Percentiles rank a stretch among this genome's conserved stretches.
These are phyloP conservation scores for Fusarium sp. DNA, from an alignment of 2,329 filamentous ascomycete species.

Conservation along the genomic window DNA sequence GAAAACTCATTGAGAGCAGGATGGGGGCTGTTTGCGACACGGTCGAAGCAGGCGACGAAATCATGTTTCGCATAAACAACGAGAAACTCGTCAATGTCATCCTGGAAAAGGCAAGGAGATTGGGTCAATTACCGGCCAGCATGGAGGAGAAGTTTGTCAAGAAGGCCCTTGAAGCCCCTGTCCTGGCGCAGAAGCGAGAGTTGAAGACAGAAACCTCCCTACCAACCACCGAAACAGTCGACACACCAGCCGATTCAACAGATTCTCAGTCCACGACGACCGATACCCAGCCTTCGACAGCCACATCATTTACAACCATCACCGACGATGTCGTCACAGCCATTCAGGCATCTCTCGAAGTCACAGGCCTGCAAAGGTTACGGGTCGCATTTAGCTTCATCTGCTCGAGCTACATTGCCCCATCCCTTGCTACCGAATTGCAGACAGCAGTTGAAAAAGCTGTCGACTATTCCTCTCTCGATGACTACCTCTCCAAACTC, in stretches of 20 bases:
- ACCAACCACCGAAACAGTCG: slow-evolving; percentile 11
- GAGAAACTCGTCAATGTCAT: slow-evolving; percentile 76
- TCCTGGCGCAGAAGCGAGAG: slow-evolving; percentile 75
- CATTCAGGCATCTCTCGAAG: slow-evolving; percentile 59
- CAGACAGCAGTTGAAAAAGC: slow-evolving; percentile 52
- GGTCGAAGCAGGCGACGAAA: slow-evolving; percentile 85
- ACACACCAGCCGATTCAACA: slow-evolving; percentile 40
- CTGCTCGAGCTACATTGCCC: slow-evolving; percentile 68
- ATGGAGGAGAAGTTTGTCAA: slow-evolving; percentile 89
- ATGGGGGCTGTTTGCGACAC: slow-evolving; percentile 82
- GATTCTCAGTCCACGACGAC: slow-evolving; percentile 59
- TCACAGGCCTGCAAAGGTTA: slow-evolving; percentile 71
- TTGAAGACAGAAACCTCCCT: slow-evolving; percentile 46
- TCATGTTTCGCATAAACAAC: slow-evolving; percentile 84
- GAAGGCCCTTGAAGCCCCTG: slow-evolving; percentile 79
- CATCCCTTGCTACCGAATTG: slow-evolving; percentile 56
- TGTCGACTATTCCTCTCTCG: slow-evolving; percentile 77
- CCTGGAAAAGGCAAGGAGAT: slow-evolving; percentile 76
- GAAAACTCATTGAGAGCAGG: slow-evolving; percentile 68
- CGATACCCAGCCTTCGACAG: slow-evolving; percentile 58
- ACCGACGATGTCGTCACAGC: slow-evolving; percentile 53
- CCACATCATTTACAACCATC: slow-evolving; percentile 55
- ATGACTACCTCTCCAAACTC: slow-evolving; percentile 76
- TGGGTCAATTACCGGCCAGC: slow-evolving; percentile 78
- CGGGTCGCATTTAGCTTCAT: slow-evolving; percentile 75